Base-by-base conservation (phyloP, 495 filamentous ascomycete genomes). In the Tetracladium setigerum region DNA sequence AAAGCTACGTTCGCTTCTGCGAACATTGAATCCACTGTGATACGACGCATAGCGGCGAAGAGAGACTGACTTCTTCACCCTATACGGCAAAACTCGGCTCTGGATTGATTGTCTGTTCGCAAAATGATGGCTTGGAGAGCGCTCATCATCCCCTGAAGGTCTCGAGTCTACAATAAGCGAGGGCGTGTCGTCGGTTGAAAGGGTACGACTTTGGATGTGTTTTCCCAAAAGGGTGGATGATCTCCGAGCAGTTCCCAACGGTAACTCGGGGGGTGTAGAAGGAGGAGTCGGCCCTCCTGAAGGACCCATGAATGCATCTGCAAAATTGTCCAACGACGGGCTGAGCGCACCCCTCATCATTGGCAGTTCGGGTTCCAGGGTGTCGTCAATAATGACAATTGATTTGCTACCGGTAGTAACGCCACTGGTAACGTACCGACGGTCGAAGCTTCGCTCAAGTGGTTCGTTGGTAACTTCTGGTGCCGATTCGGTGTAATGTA, bases 381-480 rank as follows among this genome's bases (percentile, higher is more conserved):
- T 83, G 44, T 83, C 84, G 58, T 95, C 86, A 13, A 95, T 79
- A 54, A 95, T 92, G 24, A 94, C 78, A 52, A 95, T 92, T 0
- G 88, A 94, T 52, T 86, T 77, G 63, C 87, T 94, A 6, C 86
- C 87, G 32, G 70, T 73, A 0, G 87, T 91, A 30, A 94, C 69
- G 24, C 72, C 80, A 54, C 80, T 84, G 9, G 49, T 19, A 32
- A 54, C 38, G 14, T 38, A 44, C 36, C 47, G 41, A 15, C 41
- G 35, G 19, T 39, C 44, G 2, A 13, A 36, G 10, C 30, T 32
- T n/a, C 54, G 33, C 14, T 52, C 38, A 32, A 15, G 27, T 14
- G 50, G 13, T 38, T 53, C 54, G 5, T 51, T 27, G 10, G 46
- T 49, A 10, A 33, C 43, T 33, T 59, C 46, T 50, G 50, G 42